phyloP scores from a whole-genome alignment of 305 asterid genomes.

The Withania somnifera region DNA sequence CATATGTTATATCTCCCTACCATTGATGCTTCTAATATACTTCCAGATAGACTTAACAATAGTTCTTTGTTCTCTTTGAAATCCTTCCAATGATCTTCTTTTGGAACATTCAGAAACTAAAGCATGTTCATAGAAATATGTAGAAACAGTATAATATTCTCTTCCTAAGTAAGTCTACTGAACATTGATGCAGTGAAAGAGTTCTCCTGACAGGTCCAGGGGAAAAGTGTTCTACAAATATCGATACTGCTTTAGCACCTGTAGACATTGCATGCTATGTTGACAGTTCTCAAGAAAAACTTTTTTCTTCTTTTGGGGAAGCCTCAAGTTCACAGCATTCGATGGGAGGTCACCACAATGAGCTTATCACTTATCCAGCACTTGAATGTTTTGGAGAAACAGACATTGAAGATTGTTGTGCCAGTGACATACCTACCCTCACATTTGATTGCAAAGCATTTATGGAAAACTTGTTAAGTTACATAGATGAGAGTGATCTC shows the following conservation, averaged over 20 bases:
- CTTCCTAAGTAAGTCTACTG: neutral
- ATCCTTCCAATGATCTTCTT: neutral
- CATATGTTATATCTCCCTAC: neutral
- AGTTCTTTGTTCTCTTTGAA: neutral
- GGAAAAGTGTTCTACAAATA: neutral
- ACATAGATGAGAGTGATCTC: conserved; percentile 3
- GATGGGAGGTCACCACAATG: neutral
- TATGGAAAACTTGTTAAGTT: conserved; percentile 1
- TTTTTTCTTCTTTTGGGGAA: neutral
- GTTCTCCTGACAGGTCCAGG: conserved; percentile 8
- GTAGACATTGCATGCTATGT: neutral
- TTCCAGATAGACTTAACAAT: neutral
- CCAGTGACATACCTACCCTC: conserved; percentile 6
- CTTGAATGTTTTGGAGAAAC: conserved; percentile 3
- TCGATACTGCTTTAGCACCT: neutral
- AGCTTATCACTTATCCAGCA: neutral
- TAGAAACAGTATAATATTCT: neutral
- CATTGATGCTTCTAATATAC: neutral
- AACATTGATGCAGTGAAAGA: conserved; percentile 13
- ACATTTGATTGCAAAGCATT: neutral
- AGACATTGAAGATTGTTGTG: conserved; percentile 20
- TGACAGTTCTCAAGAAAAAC: neutral
- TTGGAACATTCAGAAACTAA: neutral
- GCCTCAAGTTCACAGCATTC: neutral
- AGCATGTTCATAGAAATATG: neutral